A percentile compares a stretch with the other conserved stretches of the same genome.
These are phyloP conservation scores for Erythrobasidium yunnanense DNA, from an alignment of 768 basidiomycete species.

Conservation along the genomic window DNA sequence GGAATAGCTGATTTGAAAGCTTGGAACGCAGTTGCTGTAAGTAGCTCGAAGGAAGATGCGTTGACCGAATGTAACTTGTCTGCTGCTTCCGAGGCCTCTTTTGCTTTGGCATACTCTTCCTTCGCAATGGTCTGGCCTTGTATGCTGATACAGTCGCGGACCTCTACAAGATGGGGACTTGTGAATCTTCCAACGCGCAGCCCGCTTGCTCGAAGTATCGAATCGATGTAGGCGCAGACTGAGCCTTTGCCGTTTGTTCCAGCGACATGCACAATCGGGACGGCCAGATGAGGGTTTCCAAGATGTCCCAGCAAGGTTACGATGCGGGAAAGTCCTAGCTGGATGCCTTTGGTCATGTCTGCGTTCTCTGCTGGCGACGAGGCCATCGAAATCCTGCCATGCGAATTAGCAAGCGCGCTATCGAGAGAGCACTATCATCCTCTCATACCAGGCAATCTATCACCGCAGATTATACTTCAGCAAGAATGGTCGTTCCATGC, in stretches of 20 bases:
- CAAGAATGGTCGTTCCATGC: too few relatives aligned
- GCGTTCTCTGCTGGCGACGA: background rate
- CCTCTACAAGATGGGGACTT: conserved; percentile 73
- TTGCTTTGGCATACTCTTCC: conserved; percentile 47
- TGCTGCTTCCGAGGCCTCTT: conserved; percentile 48
- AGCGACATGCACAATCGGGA: conserved; percentile 79
- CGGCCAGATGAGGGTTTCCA: conserved; percentile 50
- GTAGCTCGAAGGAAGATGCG: conserved; percentile 69
- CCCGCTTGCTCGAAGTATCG: conserved; percentile 54
- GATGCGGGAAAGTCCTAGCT: conserved; percentile 38
- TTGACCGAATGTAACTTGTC: conserved; percentile 43
- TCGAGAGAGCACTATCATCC: background rate
- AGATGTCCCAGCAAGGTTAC: conserved; percentile 45
- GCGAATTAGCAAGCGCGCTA: background rate
- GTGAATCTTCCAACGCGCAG: conserved; percentile 75
- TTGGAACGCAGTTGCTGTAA: conserved; percentile 67
- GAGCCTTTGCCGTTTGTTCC: conserved; percentile 98
- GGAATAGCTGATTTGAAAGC: conserved; percentile 50
- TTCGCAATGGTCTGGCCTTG: conserved; percentile 50
- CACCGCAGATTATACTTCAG: too few relatives aligned
- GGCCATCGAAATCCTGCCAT: background rate
- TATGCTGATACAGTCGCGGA: conserved; percentile 66
- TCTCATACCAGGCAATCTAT: too few relatives aligned
- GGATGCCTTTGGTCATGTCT: conserved; percentile 29
- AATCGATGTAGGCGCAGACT: conserved; percentile 68